These are phyloP conservation scores for Nakazawaea laoshanensis DNA, from an alignment of 805 yeast genomes.

Conservation along the genomic window DNA sequence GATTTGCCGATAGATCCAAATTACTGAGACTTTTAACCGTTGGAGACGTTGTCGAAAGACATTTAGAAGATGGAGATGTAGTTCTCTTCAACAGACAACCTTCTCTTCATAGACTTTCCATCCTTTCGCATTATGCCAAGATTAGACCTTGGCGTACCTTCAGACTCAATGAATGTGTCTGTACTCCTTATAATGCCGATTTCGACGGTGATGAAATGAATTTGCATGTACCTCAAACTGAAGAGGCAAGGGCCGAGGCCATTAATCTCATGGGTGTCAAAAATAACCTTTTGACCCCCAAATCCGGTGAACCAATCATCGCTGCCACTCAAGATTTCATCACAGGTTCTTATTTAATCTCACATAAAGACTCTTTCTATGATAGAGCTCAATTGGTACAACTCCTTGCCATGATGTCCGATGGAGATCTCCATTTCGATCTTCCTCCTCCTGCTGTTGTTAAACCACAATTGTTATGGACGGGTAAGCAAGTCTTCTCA, in stretches of 20 bases:
- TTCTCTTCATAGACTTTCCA: slow-evolving; percentile 88
- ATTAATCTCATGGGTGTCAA: slow-evolving; percentile 97
- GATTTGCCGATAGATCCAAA: slow-evolving; percentile 78
- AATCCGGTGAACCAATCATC: slow-evolving; percentile 97
- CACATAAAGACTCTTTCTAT: slow-evolving; percentile 88
- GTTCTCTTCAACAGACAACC: slow-evolving; percentile 97
- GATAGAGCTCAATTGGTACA: slow-evolving; percentile 82
- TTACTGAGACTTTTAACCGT: slow-evolving; percentile 68
- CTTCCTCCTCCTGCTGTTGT: slow-evolving; percentile 91
- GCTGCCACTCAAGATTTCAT: slow-evolving; percentile 99
- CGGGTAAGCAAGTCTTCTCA: slow-evolving; percentile 94
- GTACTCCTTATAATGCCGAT: slow-evolving; percentile 99
- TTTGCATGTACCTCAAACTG: slow-evolving; percentile 97
- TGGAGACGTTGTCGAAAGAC: slow-evolving; percentile 96
- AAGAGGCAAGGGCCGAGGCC: slow-evolving; percentile 99
- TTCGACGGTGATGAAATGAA: slow-evolving; percentile 99
- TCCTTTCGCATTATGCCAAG: slow-evolving; percentile 91
- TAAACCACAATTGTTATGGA: slow-evolving; percentile 89
- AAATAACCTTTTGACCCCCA: slow-evolving; percentile 88
- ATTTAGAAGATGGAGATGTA: slow-evolving; percentile 93
- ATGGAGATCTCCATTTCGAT: slow-evolving; percentile 81
- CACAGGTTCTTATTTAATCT: slow-evolving; percentile 88
- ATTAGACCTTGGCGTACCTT: slow-evolving; percentile 98
- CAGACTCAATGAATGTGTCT: slow-evolving; percentile 95
- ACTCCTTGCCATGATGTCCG: slow-evolving; percentile 90